Conservation (phyloP, 768 basidiomycete species). For the Paxillus involutus region DNA sequence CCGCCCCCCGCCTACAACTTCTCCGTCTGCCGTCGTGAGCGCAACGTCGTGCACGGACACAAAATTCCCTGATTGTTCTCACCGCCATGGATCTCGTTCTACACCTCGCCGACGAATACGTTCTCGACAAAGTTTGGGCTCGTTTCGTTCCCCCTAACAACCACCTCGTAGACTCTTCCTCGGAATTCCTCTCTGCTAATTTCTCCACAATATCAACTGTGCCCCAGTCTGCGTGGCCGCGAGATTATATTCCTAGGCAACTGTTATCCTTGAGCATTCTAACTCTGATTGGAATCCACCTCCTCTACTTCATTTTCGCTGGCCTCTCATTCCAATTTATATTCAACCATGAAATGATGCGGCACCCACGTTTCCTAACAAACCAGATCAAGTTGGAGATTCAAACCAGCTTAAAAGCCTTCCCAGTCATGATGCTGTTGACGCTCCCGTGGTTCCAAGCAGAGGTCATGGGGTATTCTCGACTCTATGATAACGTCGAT, state of each 20-base stretch:
- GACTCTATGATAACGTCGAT: constrained; percentile 72
- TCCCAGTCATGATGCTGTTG: constrained; percentile 78
- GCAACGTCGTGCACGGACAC: not conserved
- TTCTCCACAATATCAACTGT: constrained; percentile 36
- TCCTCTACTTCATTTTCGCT: constrained; percentile 91
- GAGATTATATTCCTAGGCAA: constrained; percentile 81
- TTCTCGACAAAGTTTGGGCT: constrained; percentile 82
- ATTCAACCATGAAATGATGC: constrained; percentile 96
- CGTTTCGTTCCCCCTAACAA: constrained; percentile 58
- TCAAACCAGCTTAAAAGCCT: constrained; percentile 64
- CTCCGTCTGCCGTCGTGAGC: not conserved
- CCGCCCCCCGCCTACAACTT: not conserved
- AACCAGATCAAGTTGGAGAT: constrained; percentile 88
- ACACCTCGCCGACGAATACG: constrained; percentile 59
- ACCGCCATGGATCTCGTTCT: constrained; percentile 81
- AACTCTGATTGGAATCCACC: constrained; percentile 77
- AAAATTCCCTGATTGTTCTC: not conserved
- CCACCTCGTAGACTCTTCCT: constrained; percentile 40
- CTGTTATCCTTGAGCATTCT: constrained; percentile 66
- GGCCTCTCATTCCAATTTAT: constrained; percentile 77
- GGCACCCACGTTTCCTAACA: constrained; percentile 89
- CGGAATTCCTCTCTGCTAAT: constrained; percentile 34
- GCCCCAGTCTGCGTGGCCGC: constrained; percentile 74
- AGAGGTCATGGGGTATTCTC: constrained; percentile 85
- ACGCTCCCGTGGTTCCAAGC: constrained; percentile 94